These are phyloP conservation scores for Coniferiporia sulphurascens DNA, from an alignment of 1,284 basidiomycete species.

Conservation along the genomic window DNA sequence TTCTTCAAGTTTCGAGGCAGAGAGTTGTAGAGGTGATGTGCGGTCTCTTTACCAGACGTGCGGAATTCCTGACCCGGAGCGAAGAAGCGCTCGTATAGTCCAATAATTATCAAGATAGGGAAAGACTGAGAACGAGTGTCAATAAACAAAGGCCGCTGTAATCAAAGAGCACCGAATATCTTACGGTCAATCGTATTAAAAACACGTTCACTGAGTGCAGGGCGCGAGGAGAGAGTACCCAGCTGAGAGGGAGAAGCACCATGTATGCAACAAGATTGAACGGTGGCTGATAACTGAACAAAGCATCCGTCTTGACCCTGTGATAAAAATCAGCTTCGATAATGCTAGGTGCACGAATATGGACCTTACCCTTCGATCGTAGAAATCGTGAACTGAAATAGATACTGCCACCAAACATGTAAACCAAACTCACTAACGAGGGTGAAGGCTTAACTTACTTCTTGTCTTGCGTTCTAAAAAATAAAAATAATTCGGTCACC, in stretches of 20 bases:
- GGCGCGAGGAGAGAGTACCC: slow-evolving; percentile 62
- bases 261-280: slow-evolving; percentile 78
- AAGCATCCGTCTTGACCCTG: slow-evolving; percentile 77
- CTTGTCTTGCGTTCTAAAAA: slow-evolving; percentile 74
- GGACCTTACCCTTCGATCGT: slow-evolving; percentile 76
- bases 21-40: slow-evolving; percentile 53
- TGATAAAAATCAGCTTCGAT: slow-evolving; percentile 10
- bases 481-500: not conserved
- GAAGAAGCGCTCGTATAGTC: slow-evolving; percentile 74
- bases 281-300: slow-evolving; percentile 89
- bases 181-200: slow-evolving; percentile 70
- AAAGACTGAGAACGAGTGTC: slow-evolving; percentile 47
- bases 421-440: not conserved
- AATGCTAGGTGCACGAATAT: not conserved
- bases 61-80: slow-evolving; percentile 44
- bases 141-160: not conserved
- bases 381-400: slow-evolving; percentile 83
- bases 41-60: slow-evolving; percentile 45
- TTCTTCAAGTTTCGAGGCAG: slow-evolving; percentile 66
- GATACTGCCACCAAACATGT: slow-evolving; percentile 46
- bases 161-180: slow-evolving; percentile 11
- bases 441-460: slow-evolving; percentile 40
- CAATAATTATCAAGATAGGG: slow-evolving; percentile 74
- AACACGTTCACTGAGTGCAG: slow-evolving; percentile 81
- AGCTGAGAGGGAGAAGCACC: slow-evolving; percentile 74